phyloP scores from a whole-genome alignment of 202 grass and related monocot species.

The Sporobolus alterniflorus region DNA sequence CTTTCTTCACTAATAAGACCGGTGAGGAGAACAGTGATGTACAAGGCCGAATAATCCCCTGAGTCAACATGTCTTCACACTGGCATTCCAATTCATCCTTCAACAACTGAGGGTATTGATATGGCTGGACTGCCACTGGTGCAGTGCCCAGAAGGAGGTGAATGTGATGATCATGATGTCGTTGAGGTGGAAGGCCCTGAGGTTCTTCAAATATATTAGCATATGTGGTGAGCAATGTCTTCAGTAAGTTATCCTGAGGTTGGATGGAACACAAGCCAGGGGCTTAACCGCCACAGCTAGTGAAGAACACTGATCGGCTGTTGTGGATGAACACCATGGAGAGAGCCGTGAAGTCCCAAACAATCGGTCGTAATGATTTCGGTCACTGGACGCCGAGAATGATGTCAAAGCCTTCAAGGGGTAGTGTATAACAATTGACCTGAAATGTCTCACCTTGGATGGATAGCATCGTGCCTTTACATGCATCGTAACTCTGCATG shows the following conservation, averaged over 20 bases:
- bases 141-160: no score
- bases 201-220: no score
- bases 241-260: fast-evolving
- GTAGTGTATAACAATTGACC: background rate
- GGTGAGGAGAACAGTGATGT: no score
- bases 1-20: no score
- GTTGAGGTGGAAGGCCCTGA: no score
- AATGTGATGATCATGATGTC: no score
- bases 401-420: background rate
- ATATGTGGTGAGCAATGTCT: background rate
- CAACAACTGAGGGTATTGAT: no score
- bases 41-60: no score
- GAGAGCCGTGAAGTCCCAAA: background rate
- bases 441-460: background rate
- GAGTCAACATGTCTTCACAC: no score
- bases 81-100: no score
- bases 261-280: background rate
- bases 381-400: background rate
- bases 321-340: background rate
- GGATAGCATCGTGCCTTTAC: fast-evolving
- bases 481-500: background rate
- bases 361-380: background rate
- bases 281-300: no score
- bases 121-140: background rate
- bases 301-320: fast-evolving